Evolutionary conservation across 2,329 filamentous ascomycete species (phyloP).

Genomic region (Sporothrix mexicana): DNA sequence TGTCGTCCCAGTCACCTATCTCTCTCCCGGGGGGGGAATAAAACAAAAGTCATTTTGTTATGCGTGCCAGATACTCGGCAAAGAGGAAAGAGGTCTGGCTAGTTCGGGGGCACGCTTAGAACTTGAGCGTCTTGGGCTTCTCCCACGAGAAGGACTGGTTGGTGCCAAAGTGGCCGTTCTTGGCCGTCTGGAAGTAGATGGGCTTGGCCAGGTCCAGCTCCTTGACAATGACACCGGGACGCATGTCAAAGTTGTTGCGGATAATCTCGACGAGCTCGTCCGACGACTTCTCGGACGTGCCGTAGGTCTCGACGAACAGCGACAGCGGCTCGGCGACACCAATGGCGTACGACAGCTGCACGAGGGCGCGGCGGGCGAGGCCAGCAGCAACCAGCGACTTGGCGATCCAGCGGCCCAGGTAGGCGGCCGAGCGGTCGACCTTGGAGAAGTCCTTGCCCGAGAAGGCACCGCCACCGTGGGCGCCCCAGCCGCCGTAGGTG

Average conservation of each 20-base stretch:
- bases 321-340: constrained; percentile 98
- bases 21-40: neutral
- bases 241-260: constrained; percentile 93
- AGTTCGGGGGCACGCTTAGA: constrained; percentile 63
- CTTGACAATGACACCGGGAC: constrained; percentile 97
- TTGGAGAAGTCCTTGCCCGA: constrained; percentile 99
- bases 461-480: constrained; percentile 99
- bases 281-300: constrained; percentile 86
- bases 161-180: constrained; percentile 98
- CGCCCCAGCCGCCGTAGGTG: constrained; percentile 99
- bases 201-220: constrained; percentile 94
- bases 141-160: constrained; percentile 99
- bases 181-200: constrained; percentile 98
- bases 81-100: neutral
- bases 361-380: constrained; percentile 88
- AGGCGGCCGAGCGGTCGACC: constrained; percentile 97
- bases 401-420: constrained; percentile 97
- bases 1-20: neutral
- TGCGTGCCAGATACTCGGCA: neutral
- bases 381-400: constrained; percentile 93
- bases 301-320: constrained; percentile 97
- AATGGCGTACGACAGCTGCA: constrained; percentile 99
- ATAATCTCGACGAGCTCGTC: constrained; percentile 96
- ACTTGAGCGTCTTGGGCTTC: constrained; percentile 92
- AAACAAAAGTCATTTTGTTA: constrained; percentile 27